Conservation (phyloP, 805 yeast genomes). For the Yamadazyma tumulicola region DNA sequence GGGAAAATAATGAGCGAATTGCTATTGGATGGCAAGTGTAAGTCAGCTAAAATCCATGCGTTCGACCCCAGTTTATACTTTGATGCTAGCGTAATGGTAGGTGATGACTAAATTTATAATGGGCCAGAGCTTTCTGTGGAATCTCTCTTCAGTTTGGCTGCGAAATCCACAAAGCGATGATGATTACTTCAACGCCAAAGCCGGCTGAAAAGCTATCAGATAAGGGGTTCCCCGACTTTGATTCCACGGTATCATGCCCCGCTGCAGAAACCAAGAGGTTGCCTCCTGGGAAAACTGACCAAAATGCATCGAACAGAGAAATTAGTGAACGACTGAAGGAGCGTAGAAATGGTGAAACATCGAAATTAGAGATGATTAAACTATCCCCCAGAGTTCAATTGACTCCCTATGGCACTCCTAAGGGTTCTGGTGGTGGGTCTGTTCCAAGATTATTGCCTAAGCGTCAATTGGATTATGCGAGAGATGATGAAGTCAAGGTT, state of each 20-base stretch:
- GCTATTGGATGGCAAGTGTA: constrained; percentile 76
- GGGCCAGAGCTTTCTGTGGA: too few relatives aligned
- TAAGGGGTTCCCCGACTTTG: too few relatives aligned
- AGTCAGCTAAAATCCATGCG: constrained; percentile 73
- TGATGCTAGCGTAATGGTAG: constrained; percentile 57
- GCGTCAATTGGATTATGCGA: neutral
- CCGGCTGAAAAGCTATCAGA: neutral
- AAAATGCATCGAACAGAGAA: too few relatives aligned
- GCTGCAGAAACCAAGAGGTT: too few relatives aligned
- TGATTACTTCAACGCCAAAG: constrained; percentile 3
- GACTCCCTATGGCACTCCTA: too few relatives aligned
- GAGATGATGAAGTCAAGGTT: too few relatives aligned
- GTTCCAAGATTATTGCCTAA: too few relatives aligned
- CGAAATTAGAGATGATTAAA: neutral
- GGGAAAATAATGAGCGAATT: constrained; percentile 92
- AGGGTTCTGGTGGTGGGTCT: too few relatives aligned
- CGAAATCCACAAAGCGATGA: neutral
- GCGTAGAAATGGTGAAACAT: neutral
- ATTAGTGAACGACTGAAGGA: too few relatives aligned
- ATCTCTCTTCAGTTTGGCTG: too few relatives aligned
- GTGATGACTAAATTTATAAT: constrained; percentile 13
- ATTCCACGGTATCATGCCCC: too few relatives aligned
- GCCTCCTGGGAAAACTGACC: too few relatives aligned
- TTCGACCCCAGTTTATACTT: constrained; percentile 85
- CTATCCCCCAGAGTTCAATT: neutral